These are phyloP conservation scores for Cystobasidiaceae sp. DNA, from an alignment of 1,284 basidiomycete genomes.

Conservation along the genomic window DNA sequence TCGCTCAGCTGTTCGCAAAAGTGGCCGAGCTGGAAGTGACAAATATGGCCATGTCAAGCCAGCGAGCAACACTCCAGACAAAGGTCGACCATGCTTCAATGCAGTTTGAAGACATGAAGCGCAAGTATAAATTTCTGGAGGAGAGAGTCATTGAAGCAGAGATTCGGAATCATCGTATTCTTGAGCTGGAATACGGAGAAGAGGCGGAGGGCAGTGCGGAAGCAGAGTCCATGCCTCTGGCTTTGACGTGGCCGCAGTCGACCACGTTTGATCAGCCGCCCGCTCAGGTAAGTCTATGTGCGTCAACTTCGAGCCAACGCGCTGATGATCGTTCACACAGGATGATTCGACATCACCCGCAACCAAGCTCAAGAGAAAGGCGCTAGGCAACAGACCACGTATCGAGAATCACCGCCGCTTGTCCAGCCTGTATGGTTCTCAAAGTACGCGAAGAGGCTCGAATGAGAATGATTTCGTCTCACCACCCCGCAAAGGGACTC, in stretches of 20 bases:
- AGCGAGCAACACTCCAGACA: conserved; percentile 59
- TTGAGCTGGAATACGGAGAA: conserved; percentile 46
- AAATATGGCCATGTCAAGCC: conserved; percentile 62
- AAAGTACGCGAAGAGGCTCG: neutral
- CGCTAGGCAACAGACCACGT: conserved; percentile 8
- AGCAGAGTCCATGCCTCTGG: too few species aligned
- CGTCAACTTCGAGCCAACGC: too few species aligned
- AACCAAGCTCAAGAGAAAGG: neutral
- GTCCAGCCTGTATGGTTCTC: conserved; percentile 9
- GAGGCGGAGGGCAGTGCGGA: too few species aligned
- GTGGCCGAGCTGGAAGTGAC: conserved; percentile 71
- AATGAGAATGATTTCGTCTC: neutral
- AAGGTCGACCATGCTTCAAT: conserved; percentile 62
- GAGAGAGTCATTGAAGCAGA: conserved; percentile 54
- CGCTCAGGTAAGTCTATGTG: too few species aligned
- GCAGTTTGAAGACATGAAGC: conserved; percentile 64
- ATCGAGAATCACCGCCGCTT: conserved; percentile 22
- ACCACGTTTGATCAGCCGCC: too few species aligned
- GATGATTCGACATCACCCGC: conserved; percentile 1
- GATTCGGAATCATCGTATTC: conserved; percentile 45
- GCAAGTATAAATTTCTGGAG: conserved; percentile 64
- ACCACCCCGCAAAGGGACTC: neutral
- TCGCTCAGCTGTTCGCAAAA: conserved; percentile 67
- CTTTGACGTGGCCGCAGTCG: too few species aligned
- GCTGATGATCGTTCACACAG: too few species aligned